phyloP scores from a whole-genome alignment of 1,284 basidiomycete species.

The Leccinum pallidistipes region DNA sequence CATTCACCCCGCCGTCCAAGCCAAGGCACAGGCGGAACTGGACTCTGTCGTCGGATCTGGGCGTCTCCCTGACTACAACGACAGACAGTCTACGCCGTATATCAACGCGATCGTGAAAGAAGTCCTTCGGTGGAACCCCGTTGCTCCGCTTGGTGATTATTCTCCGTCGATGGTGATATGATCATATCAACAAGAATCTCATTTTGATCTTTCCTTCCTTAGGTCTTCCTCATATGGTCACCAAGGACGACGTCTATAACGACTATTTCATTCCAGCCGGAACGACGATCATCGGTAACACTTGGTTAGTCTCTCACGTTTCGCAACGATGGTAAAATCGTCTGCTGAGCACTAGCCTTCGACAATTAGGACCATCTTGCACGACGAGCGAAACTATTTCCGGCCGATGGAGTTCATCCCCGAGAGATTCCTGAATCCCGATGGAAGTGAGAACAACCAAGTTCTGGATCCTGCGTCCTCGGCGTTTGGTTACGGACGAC shows the following conservation, averaged over 20 bases:
- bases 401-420: conserved; percentile 46
- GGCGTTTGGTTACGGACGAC: conserved; percentile 52
- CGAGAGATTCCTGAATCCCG: conserved; percentile 41
- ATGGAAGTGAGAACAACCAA: conserved; percentile 35
- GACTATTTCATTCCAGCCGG: conserved; percentile 44
- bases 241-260: conserved; percentile 39
- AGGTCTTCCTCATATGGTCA: conserved; percentile 48
- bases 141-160: conserved; percentile 46
- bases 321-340: neutral
- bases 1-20: conserved; percentile 46
- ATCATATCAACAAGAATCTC: conserved; percentile 10
- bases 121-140: conserved; percentile 53
- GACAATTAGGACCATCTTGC: conserved; percentile 45
- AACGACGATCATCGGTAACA: conserved; percentile 39
- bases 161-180: conserved; percentile 8
- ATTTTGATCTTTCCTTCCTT: conserved; percentile 4
- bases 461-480: conserved; percentile 40
- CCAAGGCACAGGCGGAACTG: conserved; percentile 47
- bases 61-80: conserved; percentile 47
- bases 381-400: conserved; percentile 42
- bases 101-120: conserved; percentile 49
- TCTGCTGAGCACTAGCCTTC: neutral
- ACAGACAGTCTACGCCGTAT: conserved; percentile 44
- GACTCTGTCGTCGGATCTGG: conserved; percentile 42
- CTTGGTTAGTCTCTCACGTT: conserved; percentile 35